phyloP scores from a whole-genome alignment of 2,329 filamentous ascomycete species.

The Penicillium sp. region DNA sequence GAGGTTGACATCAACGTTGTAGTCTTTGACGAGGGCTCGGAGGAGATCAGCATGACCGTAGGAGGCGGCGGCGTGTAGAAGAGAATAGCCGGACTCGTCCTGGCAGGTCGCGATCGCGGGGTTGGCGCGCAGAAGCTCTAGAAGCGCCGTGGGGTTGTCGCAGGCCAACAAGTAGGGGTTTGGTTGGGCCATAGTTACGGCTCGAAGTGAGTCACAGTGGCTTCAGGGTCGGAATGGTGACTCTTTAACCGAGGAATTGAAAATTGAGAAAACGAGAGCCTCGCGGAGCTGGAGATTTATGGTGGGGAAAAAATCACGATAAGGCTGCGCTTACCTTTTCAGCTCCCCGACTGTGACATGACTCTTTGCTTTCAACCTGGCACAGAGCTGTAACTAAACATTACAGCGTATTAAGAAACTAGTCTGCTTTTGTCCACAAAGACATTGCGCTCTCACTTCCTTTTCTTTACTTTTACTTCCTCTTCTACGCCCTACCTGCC shows the following conservation, averaged over 20 bases:
- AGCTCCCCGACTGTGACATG: constrained; percentile 22
- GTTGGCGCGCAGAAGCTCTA: constrained; percentile 68
- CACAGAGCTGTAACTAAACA: neutral
- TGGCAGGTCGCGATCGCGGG: constrained; percentile 73
- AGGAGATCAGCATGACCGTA: constrained; percentile 84
- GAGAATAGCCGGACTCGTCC: constrained; percentile 89
- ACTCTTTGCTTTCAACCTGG: constrained; percentile 8
- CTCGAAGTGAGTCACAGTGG: constrained; percentile 7
- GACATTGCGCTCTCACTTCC: neutral
- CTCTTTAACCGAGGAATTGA: neutral
- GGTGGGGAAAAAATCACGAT: constrained; percentile 7
- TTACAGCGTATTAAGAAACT: neutral
- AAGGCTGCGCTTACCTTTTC: constrained; percentile 18
- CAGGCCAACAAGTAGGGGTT: constrained; percentile 75
- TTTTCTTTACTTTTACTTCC: neutral
- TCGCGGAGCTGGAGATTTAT: neutral
- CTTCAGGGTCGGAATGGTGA: neutral
- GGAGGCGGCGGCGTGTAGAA: constrained; percentile 87
- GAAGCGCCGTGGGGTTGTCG: constrained; percentile 69
- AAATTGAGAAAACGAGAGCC: too few species aligned
- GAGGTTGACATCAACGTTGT: constrained; percentile 73
- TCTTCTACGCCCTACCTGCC: constrained; percentile 9
- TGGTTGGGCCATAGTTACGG: constrained; percentile 34
- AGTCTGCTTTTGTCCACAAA: neutral
- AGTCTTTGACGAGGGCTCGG: constrained; percentile 67